These are phyloP conservation scores for Epichloe bromicola DNA, from an alignment of 2,329 filamentous ascomycete genomes.

Conservation along the genomic window DNA sequence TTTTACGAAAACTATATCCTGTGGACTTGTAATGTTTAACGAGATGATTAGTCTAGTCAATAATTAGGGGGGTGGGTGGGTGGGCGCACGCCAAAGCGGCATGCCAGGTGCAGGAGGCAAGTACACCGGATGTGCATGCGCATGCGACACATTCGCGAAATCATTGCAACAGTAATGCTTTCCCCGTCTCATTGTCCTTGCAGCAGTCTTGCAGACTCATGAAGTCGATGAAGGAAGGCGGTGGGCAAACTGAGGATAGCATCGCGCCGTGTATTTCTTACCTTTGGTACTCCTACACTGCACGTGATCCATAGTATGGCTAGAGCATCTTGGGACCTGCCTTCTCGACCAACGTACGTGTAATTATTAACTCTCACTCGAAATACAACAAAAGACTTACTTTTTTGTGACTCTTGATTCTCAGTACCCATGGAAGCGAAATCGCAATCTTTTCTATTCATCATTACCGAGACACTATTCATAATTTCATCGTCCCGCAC, in stretches of 20 bases:
- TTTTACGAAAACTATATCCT: neutral
- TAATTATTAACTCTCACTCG: neutral
- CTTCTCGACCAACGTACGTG: neutral
- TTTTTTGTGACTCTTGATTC: too few species aligned
- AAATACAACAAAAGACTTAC: neutral
- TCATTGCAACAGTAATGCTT: too few species aligned
- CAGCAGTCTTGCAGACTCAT: too few species aligned
- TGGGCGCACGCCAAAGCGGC: too few species aligned
- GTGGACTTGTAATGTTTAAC: neutral
- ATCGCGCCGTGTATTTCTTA: neutral
- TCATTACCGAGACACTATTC: neutral
- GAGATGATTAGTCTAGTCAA: neutral
- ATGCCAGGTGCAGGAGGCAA: too few species aligned
- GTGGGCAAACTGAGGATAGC: neutral
- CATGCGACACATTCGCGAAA: too few species aligned
- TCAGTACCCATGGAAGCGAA: too few species aligned
- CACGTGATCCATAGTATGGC: neutral
- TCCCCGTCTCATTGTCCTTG: too few species aligned
- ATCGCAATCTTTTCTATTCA: too few species aligned
- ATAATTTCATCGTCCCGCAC: neutral
- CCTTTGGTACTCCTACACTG: neutral
- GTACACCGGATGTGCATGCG: too few species aligned
- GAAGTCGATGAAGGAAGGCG: too few species aligned
- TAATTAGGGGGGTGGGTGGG: too few species aligned
- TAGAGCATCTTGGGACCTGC: neutral